These are phyloP conservation scores for Phytophthora aleatoria DNA, from an alignment of 352 stramenopile species.

Conservation along the genomic window DNA sequence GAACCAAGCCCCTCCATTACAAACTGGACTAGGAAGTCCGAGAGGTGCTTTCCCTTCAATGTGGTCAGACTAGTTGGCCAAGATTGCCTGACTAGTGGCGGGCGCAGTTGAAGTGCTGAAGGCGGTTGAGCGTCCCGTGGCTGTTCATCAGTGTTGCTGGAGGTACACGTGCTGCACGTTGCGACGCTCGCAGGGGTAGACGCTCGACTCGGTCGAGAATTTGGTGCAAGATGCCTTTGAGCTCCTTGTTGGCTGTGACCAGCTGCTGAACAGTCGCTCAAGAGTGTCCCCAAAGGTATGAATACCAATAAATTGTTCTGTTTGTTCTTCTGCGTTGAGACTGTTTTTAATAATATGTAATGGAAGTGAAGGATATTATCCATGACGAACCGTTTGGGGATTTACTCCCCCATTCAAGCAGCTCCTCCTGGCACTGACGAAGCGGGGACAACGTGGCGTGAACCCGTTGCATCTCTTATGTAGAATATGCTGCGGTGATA, in stretches of 20 bases:
- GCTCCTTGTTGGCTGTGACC: not conserved
- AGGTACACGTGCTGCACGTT: too few species aligned
- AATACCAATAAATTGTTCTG: slow-evolving; percentile 12
- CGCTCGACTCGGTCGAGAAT: slow-evolving; percentile 1
- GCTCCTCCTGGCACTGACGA: not conserved
- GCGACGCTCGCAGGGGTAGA: too few species aligned
- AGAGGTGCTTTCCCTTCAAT: too few species aligned
- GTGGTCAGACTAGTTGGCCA: too few species aligned
- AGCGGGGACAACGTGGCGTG: not conserved
- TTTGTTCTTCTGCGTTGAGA: slow-evolving; percentile 1
- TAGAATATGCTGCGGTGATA: not conserved
- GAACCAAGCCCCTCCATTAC: too few species aligned
- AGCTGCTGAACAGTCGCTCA: slow-evolving; percentile 9
- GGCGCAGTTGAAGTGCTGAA: too few species aligned
- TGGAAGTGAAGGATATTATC: slow-evolving; percentile 11
- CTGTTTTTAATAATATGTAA: slow-evolving; percentile 9
- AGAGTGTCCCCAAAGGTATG: slow-evolving; percentile 10
- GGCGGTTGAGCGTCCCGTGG: too few species aligned
- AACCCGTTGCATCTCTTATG: not conserved
- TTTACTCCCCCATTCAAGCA: slow-evolving; percentile 4
- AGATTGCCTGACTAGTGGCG: too few species aligned
- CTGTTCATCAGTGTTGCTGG: too few species aligned
- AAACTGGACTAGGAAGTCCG: too few species aligned
- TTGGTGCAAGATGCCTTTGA: not conserved
- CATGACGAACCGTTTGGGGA: slow-evolving; percentile 7